Conservation (phyloP, 2,329 filamentous ascomycete species). For the Neopestalotiopsis rosae region DNA sequence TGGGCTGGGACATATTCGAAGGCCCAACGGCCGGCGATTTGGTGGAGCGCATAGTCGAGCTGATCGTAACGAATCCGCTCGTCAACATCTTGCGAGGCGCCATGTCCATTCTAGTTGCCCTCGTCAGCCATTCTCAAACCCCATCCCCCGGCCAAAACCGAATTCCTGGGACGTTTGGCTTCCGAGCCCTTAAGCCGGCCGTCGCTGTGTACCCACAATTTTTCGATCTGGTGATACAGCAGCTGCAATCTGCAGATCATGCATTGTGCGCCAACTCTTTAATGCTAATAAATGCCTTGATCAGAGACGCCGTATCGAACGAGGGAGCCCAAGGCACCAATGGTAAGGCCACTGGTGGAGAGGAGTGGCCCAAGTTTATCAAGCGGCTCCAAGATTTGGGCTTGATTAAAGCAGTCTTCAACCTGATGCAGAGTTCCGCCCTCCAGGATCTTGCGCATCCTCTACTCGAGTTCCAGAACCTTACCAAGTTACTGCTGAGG, state of each 20-base stretch:
- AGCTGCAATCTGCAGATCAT: constrained; percentile 92
- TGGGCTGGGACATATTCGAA: constrained; percentile 93
- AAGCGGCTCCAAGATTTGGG: constrained; percentile 92
- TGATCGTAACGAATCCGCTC: constrained; percentile 92
- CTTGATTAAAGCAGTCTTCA: constrained; percentile 89
- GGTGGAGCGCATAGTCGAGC: constrained; percentile 80
- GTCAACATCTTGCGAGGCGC: constrained; percentile 97
- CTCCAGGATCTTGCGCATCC: constrained; percentile 90
- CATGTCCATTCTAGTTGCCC: constrained; percentile 93
- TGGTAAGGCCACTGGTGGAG: constrained; percentile 41
- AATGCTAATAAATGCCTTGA: constrained; percentile 93
- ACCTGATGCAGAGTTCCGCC: constrained; percentile 91
- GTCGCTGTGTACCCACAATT: constrained; percentile 93
- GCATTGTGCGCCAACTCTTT: constrained; percentile 93
- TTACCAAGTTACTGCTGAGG: constrained; percentile 85
- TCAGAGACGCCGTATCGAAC: constrained; percentile 85
- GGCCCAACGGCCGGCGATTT: constrained; percentile 67
- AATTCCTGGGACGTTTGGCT: constrained; percentile 74
- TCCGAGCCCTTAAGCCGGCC: constrained; percentile 88
- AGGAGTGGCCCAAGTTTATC: constrained; percentile 95
- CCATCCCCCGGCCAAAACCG: constrained; percentile 43
- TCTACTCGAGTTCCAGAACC: constrained; percentile 87
- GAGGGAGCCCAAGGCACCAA: constrained; percentile 48
- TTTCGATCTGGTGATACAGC: constrained; percentile 89
- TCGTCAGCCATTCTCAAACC: constrained; percentile 84